phyloP scores from a whole-genome alignment of 805 yeast genomes.

The Cyberlindnera amylophila region DNA sequence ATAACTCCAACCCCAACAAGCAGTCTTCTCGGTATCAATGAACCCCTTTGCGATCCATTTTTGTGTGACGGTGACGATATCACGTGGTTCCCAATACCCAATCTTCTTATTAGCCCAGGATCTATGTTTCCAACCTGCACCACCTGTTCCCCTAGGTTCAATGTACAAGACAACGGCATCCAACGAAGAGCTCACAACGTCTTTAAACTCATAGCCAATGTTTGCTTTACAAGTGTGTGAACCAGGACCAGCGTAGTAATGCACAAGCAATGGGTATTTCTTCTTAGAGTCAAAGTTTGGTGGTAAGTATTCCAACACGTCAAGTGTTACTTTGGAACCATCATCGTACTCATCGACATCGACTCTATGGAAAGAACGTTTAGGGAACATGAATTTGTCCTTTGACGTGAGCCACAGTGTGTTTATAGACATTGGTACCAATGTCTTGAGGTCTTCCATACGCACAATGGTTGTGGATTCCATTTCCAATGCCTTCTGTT shows the following conservation, averaged over 20 bases:
- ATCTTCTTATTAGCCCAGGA: conserved; percentile 73
- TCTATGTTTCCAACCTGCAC: conserved; percentile 73
- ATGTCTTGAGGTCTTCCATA: conserved; percentile 29
- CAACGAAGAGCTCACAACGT: conserved; percentile 69
- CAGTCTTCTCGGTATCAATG: conserved; percentile 31
- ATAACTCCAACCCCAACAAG: conserved; percentile 98
- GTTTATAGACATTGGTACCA: conserved; percentile 10
- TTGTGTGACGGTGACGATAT: conserved; percentile 78
- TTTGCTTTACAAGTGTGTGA: conserved; percentile 72
- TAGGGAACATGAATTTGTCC: conserved; percentile 51
- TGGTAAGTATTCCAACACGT: conserved; percentile 76
- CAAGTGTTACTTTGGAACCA: conserved; percentile 42
- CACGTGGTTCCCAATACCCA: conserved; percentile 81
- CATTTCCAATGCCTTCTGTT: conserved; percentile 63
- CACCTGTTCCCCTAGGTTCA: conserved; percentile 97
- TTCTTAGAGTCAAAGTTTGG: conserved; percentile 54
- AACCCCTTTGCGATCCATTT: conserved; percentile 33
- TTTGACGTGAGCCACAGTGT: conserved; percentile 7
- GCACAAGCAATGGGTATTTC: conserved; percentile 78
- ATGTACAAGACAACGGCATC: conserved; percentile 87
- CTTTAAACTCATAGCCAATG: conserved; percentile 63
- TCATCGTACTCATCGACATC: conserved; percentile 43
- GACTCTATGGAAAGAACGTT: conserved; percentile 43
- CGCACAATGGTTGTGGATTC: conserved; percentile 72
- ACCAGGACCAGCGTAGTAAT: conserved; percentile 96